Conservation (phyloP, 495 filamentous ascomycete species). For the Xylaria nigripes region DNA sequence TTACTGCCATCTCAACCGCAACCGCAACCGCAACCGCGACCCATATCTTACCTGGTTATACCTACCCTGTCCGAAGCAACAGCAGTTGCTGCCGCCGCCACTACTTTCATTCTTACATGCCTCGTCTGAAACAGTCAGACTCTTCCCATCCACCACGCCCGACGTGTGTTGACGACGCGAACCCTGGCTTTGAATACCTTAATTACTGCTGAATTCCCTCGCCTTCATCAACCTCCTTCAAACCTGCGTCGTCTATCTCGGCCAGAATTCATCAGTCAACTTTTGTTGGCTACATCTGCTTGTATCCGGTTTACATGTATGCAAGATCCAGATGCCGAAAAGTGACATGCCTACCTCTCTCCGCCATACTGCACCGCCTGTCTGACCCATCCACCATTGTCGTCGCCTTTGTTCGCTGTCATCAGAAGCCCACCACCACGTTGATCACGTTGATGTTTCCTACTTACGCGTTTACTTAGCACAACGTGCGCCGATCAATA, state of each 20-base stretch:
- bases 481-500: neutral
- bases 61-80: neutral
- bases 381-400: neutral
- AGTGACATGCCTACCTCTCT: neutral
- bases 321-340: neutral
- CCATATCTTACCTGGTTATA: neutral
- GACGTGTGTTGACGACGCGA: neutral
- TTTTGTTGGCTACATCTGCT: neutral
- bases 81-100: neutral
- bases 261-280: neutral
- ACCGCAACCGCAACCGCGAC: neutral
- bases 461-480: neutral
- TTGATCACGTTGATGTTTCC: slow-evolving; percentile 7
- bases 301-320: neutral
- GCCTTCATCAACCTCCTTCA: neutral
- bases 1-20: neutral
- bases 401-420: neutral
- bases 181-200: neutral
- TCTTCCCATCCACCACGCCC: neutral
- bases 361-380: neutral
- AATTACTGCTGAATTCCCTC: neutral
- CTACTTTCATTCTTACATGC: slow-evolving; percentile 4
- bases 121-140: slow-evolving; percentile 8
- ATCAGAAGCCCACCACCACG: neutral
- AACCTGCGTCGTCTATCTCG: neutral